Base-by-base conservation (phyloP, 192 early-diverging fungal genomes). In the Coemansia sp. region DNA sequence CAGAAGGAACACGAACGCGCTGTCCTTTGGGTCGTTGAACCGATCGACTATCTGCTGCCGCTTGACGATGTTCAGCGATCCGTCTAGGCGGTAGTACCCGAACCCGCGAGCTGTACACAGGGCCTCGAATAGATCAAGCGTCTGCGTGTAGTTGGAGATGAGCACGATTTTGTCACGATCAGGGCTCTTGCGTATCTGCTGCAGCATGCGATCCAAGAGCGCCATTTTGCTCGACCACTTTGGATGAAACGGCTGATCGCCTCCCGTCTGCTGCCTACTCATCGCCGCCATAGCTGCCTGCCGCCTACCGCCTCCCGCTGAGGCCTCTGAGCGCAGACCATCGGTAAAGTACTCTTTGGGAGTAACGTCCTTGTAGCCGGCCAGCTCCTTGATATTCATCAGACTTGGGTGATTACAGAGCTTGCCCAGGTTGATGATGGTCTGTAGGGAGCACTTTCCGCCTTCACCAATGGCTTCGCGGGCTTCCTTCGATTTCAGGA, bases 101-200 rank as follows among this genome's bases (percentile, higher is more conserved):
- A 89, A 91, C 3, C 88, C 84, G 72, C 86, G 86, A 23, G 85
- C 85, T 0, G 83, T 77, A 52, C 95, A 99, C 55, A 95, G 85
- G n/a, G 86, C 83, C 64, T 98, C 94, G 69, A 99, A 93, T 43
- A 97, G 70, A 71, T 99, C 94, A 47, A 98, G 76, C 3, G 97
- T 98, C 73, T 99, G 96, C 0, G 97, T 99, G 80, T 98, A 99
- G 70, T 99, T 99, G 35, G 92, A 94, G 50, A 99, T 97, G 13
- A 99, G 79, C 12, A 99, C 97, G 71, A 99, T 97, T 75, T 99
- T 99, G 75, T 98, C 96, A 12, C 83, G 76, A 33, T 83, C 72
- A 10, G 88, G 87, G 18, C 90, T 85, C 21, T 85, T 84, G 35
- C 86, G 83, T 58, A 92, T 89, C 73, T 88, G 87, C 43, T 79